Conservation (phyloP, 2,329 filamentous ascomycete genomes). For the Plectosphaerella plurivora region DNA sequence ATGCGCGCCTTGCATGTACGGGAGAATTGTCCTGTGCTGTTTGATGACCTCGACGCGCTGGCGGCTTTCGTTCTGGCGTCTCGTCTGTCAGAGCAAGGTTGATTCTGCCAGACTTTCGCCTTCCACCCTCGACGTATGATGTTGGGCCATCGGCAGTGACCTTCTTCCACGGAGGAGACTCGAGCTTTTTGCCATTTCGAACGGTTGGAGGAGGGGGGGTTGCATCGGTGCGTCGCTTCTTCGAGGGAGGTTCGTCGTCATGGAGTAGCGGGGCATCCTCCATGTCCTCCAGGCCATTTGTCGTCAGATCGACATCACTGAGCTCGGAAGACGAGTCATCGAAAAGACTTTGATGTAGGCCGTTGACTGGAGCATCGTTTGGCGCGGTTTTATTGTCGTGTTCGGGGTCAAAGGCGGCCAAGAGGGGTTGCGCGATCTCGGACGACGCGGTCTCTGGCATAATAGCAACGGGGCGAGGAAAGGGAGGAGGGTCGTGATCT, state of each 20-base stretch:
- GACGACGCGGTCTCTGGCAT: slow-evolving; percentile 59
- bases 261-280: slow-evolving; percentile 5
- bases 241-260: slow-evolving; percentile 49
- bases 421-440: slow-evolving; percentile 33
- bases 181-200: slow-evolving; percentile 41
- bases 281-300: slow-evolving; percentile 7
- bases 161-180: slow-evolving; percentile 92
- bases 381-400: slow-evolving; percentile 14
- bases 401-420: slow-evolving; percentile 17
- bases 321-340: slow-evolving; percentile 12
- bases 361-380: not conserved
- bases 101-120: slow-evolving; percentile 61
- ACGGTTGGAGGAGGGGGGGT: slow-evolving; percentile 31
- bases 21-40: slow-evolving; percentile 25
- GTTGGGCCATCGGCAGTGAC: slow-evolving; percentile 81
- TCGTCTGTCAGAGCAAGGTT: slow-evolving; percentile 52
- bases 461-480: slow-evolving; percentile 40
- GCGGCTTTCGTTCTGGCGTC: slow-evolving; percentile 46
- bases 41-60: slow-evolving; percentile 36
- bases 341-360: not conserved
- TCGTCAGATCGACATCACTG: slow-evolving; percentile 9
- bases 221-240: slow-evolving; percentile 59
- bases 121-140: slow-evolving; percentile 71
- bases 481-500: slow-evolving; percentile 45
- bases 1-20: slow-evolving; percentile 20